phyloP scores from a whole-genome alignment of 345 rosid genomes.

The Salix arbutifolia region DNA sequence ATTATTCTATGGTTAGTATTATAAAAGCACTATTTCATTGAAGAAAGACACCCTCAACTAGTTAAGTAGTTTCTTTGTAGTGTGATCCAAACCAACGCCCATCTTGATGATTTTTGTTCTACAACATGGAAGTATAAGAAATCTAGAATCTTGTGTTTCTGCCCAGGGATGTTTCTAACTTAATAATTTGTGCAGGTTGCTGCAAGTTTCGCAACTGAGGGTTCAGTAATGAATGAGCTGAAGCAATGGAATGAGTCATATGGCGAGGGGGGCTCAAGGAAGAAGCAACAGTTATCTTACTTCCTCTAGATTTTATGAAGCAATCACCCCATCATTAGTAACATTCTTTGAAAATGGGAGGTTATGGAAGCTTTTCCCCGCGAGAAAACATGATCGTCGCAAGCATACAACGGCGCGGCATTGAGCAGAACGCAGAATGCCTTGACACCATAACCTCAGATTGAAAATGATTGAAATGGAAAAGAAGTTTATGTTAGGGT shows the following conservation, averaged over 20 bases:
- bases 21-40: not conserved
- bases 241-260: slow-evolving; percentile 87
- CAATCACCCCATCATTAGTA: not conserved
- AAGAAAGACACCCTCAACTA: not conserved
- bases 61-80: not conserved
- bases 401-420: not conserved
- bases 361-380: not conserved
- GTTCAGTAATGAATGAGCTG: slow-evolving; percentile 68
- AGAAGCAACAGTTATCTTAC: slow-evolving; percentile 73
- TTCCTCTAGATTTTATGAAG: slow-evolving; percentile 50
- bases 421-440: not conserved
- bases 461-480: not conserved
- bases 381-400: not conserved
- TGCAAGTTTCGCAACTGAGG: slow-evolving; percentile 83
- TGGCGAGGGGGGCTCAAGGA: slow-evolving; percentile 95
- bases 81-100: not conserved
- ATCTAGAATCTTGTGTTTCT: not conserved
- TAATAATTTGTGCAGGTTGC: slow-evolving; percentile 52
- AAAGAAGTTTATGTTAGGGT: not conserved
- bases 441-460: not conserved
- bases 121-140: not conserved
- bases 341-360: not conserved
- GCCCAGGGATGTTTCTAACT: not conserved
- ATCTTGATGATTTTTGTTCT: not conserved
- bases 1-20: not conserved